Percentiles rank a stretch among this genome's conserved stretches.
phyloP scores from a whole-genome alignment of 164 flowering plant genomes.

The Piper longum region DNA sequence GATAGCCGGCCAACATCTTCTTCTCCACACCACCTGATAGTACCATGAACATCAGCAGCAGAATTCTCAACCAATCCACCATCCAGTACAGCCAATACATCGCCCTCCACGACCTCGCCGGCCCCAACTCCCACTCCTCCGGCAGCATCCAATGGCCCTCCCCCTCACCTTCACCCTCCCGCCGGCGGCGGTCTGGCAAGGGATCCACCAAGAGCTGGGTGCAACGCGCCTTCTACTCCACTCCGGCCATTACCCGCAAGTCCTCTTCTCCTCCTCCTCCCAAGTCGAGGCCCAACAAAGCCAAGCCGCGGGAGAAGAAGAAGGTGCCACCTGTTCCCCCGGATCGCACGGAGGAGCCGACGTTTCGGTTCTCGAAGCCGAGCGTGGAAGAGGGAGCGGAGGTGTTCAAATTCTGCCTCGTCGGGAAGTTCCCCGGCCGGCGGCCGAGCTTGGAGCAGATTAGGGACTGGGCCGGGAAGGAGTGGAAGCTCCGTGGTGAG shows the following conservation, averaged over 20 bases:
- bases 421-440: constrained; percentile 2
- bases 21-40: no score
- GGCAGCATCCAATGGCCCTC: neutral
- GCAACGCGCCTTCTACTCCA: neutral
- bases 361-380: neutral
- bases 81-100: neutral
- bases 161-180: neutral
- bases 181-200: neutral
- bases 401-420: neutral
- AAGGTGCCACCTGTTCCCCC: neutral
- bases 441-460: constrained; percentile 1
- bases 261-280: neutral
- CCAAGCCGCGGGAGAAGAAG: neutral
- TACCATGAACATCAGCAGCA: neutral
- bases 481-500: constrained; percentile 1
- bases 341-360: neutral
- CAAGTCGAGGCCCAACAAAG: neutral
- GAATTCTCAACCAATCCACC: neutral
- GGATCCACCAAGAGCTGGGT: constrained; percentile 1
- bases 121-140: neutral
- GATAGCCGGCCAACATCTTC: no score
- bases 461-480: neutral
- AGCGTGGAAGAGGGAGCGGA: neutral
- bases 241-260: neutral
- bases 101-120: neutral